These are phyloP conservation scores for Esteya vermicola DNA, from an alignment of 2,329 filamentous ascomycete genomes.

Conservation along the genomic window DNA sequence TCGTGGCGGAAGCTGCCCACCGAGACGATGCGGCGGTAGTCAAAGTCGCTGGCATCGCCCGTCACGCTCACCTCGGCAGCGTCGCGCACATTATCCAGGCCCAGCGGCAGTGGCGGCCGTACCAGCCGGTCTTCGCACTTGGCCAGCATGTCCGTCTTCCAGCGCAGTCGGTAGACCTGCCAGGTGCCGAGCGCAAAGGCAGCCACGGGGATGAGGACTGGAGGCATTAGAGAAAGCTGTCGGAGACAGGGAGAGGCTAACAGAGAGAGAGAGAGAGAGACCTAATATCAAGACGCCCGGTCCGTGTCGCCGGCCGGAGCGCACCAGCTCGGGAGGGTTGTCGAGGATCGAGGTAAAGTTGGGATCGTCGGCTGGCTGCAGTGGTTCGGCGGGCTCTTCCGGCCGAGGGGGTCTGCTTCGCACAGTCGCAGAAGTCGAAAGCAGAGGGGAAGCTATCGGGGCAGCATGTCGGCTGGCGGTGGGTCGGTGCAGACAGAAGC, in stretches of 20 bases:
- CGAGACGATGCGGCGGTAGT: conserved; percentile 73
- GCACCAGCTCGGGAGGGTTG: conserved; percentile 67
- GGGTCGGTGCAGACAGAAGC: neutral
- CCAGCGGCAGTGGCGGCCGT: conserved; percentile 66
- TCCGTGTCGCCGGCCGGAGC: conserved; percentile 58
- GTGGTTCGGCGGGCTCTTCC: neutral
- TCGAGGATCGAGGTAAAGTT: conserved; percentile 78
- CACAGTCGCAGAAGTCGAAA: conserved; percentile 3
- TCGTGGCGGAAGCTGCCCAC: conserved; percentile 68
- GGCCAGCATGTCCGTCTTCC: conserved; percentile 88
- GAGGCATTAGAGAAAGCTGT: neutral
- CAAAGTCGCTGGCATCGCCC: conserved; percentile 47
- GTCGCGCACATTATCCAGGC: conserved; percentile 59
- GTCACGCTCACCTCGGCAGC: conserved; percentile 1
- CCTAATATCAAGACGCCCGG: conserved; percentile 67
- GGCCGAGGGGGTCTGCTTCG: neutral
- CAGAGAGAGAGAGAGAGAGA: conserved; percentile 15
- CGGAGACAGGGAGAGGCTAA: neutral
- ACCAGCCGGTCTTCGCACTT: conserved; percentile 86
- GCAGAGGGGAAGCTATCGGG: neutral
- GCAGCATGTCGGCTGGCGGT: neutral
- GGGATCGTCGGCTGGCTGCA: conserved; percentile 55
- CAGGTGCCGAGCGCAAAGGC: conserved; percentile 84
- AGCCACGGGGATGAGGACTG: conserved; percentile 75
- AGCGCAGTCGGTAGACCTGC: conserved; percentile 85